phyloP scores from a whole-genome alignment of 495 filamentous ascomycete genomes.

The Halenospora varia region DNA sequence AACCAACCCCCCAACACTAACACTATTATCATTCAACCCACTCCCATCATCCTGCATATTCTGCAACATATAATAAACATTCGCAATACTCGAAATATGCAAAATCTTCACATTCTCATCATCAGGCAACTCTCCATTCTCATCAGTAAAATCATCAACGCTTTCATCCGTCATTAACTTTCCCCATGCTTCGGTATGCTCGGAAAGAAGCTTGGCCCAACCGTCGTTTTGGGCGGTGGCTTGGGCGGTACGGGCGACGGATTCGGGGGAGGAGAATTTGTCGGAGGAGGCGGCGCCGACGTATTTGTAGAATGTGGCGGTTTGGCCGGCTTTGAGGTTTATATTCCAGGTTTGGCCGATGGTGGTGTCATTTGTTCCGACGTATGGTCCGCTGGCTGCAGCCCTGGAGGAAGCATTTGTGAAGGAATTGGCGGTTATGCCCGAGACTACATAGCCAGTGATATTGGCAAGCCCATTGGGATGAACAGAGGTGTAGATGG shows the following conservation, averaged over 20 bases:
- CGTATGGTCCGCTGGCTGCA: constrained; percentile 29
- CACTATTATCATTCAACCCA: constrained; percentile 47
- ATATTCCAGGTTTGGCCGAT: constrained; percentile 48
- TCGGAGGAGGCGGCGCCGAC: constrained; percentile 50
- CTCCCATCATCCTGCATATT: constrained; percentile 47
- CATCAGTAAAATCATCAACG: constrained; percentile 55
- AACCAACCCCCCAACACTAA: constrained; percentile 49
- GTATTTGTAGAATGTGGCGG: constrained; percentile 43
- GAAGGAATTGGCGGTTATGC: constrained; percentile 29
- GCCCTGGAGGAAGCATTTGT: constrained; percentile 30
- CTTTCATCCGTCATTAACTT: constrained; percentile 46
- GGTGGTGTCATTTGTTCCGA: constrained; percentile 40
- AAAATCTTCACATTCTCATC: constrained; percentile 55
- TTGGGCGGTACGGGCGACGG: constrained; percentile 38
- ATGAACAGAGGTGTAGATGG: constrained; percentile 48
- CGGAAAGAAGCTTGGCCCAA: constrained; percentile 34
- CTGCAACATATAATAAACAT: constrained; percentile 66
- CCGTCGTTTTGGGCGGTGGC: constrained; percentile 33
- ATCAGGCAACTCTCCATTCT: constrained; percentile 54
- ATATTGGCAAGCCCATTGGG: constrained; percentile 44
- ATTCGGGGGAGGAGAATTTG: constrained; percentile 39
- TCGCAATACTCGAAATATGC: constrained; percentile 62
- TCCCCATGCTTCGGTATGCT: constrained; percentile 44
- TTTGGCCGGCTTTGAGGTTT: constrained; percentile 32
- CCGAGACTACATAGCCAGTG: constrained; percentile 50